Evolutionary conservation across 768 basidiomycete species (phyloP).

Genomic region (Boletellus sp.): DNA sequence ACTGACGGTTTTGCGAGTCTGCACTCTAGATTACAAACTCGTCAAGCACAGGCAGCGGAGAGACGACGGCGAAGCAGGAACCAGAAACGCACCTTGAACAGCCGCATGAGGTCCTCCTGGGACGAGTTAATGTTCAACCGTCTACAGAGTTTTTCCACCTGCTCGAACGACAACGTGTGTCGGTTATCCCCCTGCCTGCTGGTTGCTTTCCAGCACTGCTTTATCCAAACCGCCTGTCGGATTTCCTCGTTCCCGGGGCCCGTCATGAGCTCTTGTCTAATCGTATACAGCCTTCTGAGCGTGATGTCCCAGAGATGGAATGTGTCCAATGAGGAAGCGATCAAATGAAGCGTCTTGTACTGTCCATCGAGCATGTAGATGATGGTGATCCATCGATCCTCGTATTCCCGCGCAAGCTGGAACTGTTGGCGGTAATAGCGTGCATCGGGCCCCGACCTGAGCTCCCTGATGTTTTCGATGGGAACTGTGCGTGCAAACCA

Average conservation of each 20-base stretch:
- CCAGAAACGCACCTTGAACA: conserved; percentile 50
- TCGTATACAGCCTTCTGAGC: conserved; percentile 57
- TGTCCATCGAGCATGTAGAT: conserved; percentile 73
- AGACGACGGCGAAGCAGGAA: background rate
- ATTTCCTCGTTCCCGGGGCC: conserved; percentile 62
- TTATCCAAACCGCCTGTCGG: conserved; percentile 71
- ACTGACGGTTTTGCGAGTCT: conserved; percentile 51
- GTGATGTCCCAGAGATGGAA: conserved; percentile 63
- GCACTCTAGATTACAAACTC: conserved; percentile 47
- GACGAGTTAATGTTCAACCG: conserved; percentile 64
- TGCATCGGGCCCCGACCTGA: conserved; percentile 70
- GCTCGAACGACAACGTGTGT: conserved; percentile 64
- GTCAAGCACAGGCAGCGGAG: background rate
- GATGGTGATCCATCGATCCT: conserved; percentile 79
- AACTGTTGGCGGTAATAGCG: conserved; percentile 70
- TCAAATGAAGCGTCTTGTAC: conserved; percentile 84
- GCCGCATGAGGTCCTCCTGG: conserved; percentile 46
- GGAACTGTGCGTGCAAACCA: conserved; percentile 50
- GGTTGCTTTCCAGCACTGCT: conserved; percentile 76
- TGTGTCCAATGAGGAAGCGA: conserved; percentile 64
- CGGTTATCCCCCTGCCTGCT: conserved; percentile 46
- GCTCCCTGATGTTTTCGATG: conserved; percentile 83
- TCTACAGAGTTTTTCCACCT: conserved; percentile 68
- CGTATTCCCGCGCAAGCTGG: conserved; percentile 56
- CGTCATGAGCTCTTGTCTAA: conserved; percentile 67